A percentile compares a stretch with the other conserved stretches of the same genome.
Evolutionary conservation across 257 asterid species (phyloP).

Genomic region (Cinchona pubescens): DNA sequence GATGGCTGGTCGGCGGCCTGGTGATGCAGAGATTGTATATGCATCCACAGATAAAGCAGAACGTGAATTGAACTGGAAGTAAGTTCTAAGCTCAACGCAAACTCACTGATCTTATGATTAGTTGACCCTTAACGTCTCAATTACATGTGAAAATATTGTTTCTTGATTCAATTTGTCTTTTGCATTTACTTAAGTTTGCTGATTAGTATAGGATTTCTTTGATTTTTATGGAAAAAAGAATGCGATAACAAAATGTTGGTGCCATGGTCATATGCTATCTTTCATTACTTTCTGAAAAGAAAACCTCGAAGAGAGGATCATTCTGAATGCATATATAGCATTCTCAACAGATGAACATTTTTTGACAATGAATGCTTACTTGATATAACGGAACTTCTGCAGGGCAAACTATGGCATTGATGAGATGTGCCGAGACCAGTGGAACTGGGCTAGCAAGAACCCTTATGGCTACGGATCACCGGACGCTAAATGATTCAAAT

Average conservation of each 20-base stretch:
- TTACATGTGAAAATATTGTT: neutral
- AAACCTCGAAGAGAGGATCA: neutral
- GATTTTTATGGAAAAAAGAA: neutral
- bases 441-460: slow-evolving; percentile 99
- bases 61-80: slow-evolving; percentile 91
- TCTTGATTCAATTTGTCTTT: neutral
- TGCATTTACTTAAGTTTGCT: neutral
- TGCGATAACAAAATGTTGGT: neutral
- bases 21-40: slow-evolving; percentile 90
- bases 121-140: neutral
- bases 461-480: slow-evolving; percentile 69
- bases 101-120: neutral
- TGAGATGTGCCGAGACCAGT: slow-evolving; percentile 90
- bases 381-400: slow-evolving; percentile 5
- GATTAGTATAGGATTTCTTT: neutral
- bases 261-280: neutral
- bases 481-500: slow-evolving; percentile 29
- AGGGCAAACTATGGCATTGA: slow-evolving; percentile 79
- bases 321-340: neutral
- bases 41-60: slow-evolving; percentile 89
- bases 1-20: slow-evolving; percentile 84
- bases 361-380: neutral
- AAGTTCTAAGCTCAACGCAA: slow-evolving; percentile 24
- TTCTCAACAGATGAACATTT: neutral
- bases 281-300: neutral